These are phyloP conservation scores for Tolypocladium ovalisporum DNA, from an alignment of 2,329 filamentous ascomycete species.

Conservation along the genomic window DNA sequence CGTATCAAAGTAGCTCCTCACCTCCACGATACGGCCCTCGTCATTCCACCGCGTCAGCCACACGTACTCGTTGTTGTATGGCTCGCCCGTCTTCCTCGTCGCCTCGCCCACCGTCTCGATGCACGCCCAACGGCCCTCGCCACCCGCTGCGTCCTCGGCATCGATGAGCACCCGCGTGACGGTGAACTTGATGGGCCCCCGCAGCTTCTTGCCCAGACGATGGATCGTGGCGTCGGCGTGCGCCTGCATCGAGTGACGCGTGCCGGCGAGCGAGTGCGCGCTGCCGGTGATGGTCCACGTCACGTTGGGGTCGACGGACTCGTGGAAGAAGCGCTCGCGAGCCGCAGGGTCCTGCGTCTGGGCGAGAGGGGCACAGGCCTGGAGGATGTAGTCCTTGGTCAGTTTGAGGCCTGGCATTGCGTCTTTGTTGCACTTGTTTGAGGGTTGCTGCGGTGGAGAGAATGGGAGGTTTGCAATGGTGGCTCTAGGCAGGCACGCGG, in stretches of 20 bases:
- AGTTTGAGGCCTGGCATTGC: conserved; percentile 9
- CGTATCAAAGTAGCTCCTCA: conserved; percentile 13
- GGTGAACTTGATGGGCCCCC: conserved; percentile 10
- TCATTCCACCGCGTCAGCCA: conserved; percentile 12
- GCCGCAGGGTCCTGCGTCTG: conserved; percentile 5
- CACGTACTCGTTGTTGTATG: conserved; percentile 14
- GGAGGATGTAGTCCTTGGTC: conserved; percentile 10
- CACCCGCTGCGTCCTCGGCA: conserved; percentile 3
- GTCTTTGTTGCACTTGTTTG: neutral
- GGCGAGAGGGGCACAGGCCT: conserved; percentile 9
- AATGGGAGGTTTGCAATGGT: neutral
- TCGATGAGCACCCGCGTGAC: conserved; percentile 12
- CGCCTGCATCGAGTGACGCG: conserved; percentile 6
- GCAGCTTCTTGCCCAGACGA: conserved; percentile 9
- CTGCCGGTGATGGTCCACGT: conserved; percentile 13
- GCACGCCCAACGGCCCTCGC: conserved; percentile 13
- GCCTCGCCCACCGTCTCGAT: conserved; percentile 11
- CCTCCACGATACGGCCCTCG: conserved; percentile 12
- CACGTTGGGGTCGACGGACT: conserved; percentile 8
- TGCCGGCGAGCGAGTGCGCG: conserved; percentile 13
- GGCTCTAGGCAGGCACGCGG: neutral
- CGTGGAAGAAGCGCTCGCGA: conserved; percentile 9
- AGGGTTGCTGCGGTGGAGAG: neutral
- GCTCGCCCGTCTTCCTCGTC: conserved; percentile 7
- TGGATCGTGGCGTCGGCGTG: conserved; percentile 10